Evolutionary conservation across 495 filamentous ascomycete species (phyloP).

Genomic region (Trichoderma gamsii): DNA sequence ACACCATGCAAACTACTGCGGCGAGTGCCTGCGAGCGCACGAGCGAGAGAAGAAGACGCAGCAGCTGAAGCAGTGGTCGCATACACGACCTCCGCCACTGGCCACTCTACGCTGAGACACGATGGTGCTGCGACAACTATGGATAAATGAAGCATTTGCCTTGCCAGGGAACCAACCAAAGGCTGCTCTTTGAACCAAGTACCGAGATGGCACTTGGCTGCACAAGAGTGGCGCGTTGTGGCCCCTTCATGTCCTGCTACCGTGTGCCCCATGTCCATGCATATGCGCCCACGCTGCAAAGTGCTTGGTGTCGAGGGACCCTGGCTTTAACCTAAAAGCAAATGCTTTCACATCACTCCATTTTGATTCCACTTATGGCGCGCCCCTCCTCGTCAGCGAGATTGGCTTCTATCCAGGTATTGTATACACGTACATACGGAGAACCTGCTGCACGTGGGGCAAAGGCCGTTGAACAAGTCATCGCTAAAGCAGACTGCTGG

Average conservation of each 20-base stretch:
- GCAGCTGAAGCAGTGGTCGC: not conserved
- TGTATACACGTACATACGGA: not conserved
- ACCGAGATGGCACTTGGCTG: constrained; percentile 14
- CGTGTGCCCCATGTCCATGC: no score
- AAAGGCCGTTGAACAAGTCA: not conserved
- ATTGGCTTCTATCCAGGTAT: not conserved
- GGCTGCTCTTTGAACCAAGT: not conserved
- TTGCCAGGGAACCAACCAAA: constrained; percentile 11
- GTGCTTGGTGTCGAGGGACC: not conserved
- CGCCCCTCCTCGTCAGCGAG: not conserved
- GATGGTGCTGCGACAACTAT: not conserved
- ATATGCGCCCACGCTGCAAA: not conserved
- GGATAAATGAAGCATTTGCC: not conserved
- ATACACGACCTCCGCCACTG: no score
- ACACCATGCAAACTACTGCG: not conserved
- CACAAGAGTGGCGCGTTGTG: constrained; percentile 9
- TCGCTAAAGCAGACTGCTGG: not conserved
- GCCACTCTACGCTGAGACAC: no score
- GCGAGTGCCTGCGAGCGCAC: not conserved
- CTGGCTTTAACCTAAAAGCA: constrained; percentile 2
- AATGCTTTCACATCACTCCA: constrained; percentile 6
- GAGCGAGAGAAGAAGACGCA: not conserved
- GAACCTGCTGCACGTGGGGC: not conserved
- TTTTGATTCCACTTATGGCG: not conserved
- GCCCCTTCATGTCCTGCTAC: not conserved